Evolutionary conservation across 1,284 basidiomycete genomes (phyloP).

Genomic region (Moesziomyces sp.): DNA sequence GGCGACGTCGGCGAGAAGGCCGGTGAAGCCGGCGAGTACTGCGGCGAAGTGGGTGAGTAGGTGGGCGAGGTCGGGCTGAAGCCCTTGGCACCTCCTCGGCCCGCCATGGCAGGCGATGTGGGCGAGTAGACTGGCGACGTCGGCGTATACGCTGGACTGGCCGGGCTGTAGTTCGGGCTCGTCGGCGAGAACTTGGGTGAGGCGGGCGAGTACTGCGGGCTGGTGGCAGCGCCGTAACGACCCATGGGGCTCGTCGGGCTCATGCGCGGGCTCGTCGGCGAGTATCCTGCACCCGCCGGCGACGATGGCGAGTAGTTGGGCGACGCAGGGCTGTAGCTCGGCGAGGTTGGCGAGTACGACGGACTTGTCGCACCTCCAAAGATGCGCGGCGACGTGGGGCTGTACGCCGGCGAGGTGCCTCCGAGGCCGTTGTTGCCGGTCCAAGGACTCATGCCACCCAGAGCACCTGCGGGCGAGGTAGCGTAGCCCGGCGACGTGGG

Average conservation of each 20-base stretch:
- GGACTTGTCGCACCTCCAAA: conserved; percentile 76
- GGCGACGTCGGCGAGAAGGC: conserved; percentile 86
- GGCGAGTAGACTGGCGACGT: conserved; percentile 64
- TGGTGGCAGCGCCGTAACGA: conserved; percentile 71
- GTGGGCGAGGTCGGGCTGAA: conserved; percentile 53
- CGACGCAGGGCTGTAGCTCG: conserved; percentile 61
- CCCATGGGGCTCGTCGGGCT: conserved; percentile 58
- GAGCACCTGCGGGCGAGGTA: conserved; percentile 71
- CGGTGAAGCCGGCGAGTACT: conserved; percentile 61
- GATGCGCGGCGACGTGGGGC: conserved; percentile 74
- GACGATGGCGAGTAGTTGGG: conserved; percentile 61
- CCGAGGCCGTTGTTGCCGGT: conserved; percentile 73
- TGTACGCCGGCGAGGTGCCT: conserved; percentile 70
- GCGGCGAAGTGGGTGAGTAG: conserved; percentile 64
- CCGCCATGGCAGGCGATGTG: conserved; percentile 40
- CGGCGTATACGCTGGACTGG: conserved; percentile 71
- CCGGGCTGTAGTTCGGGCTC: conserved; percentile 57
- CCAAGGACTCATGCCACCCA: conserved; percentile 72
- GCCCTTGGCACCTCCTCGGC: conserved; percentile 43
- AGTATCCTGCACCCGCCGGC: conserved; percentile 59
- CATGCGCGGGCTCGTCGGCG: conserved; percentile 62
- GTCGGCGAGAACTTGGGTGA: conserved; percentile 58
- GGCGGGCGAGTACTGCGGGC: conserved; percentile 64
- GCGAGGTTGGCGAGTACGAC: conserved; percentile 71
- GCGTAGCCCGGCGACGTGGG: conserved; percentile 61